Evolutionary conservation across 2,329 filamentous ascomycete genomes (phyloP).

Genomic region (Mycogone perniciosa): DNA sequence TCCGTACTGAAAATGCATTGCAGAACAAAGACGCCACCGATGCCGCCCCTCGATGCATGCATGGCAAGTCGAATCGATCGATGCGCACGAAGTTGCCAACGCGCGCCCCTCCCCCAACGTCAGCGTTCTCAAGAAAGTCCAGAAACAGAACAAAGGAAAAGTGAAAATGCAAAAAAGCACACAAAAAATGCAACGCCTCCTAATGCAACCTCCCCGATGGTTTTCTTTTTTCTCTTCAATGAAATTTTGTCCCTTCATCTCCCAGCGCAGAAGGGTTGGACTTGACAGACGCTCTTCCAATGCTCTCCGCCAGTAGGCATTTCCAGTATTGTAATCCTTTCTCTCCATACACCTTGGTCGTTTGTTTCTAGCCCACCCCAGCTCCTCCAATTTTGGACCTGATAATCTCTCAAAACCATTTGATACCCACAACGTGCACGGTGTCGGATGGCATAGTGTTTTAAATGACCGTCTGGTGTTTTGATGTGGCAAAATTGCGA

Average conservation of each 20-base stretch:
- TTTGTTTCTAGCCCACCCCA: no score
- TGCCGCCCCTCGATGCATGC: constrained; percentile 26
- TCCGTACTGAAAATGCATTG: constrained; percentile 31
- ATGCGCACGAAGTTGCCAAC: constrained; percentile 4
- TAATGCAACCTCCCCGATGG: constrained; percentile 52
- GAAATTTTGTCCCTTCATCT: constrained; percentile 26
- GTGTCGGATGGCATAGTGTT: no score
- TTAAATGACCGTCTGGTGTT: no score
- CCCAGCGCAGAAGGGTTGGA: constrained; percentile 19
- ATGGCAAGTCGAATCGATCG: constrained; percentile 17
- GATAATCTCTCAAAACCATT: no score
- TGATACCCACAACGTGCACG: no score
- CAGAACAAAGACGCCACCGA: constrained; percentile 23
- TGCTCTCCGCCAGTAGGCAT: no score
- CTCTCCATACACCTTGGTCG: no score
- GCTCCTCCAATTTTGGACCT: no score
- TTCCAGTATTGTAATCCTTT: no score
- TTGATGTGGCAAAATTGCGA: no score
- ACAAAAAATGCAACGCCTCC: constrained; percentile 29
- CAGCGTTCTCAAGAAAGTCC: constrained; percentile 4
- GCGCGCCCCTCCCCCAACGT: constrained; percentile 9
- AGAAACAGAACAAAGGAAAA: constrained; percentile 22
- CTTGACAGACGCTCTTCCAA: constrained; percentile 22
- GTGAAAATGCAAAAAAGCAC: constrained; percentile 17
- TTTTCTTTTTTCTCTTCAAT: constrained; percentile 29